Base-by-base conservation (phyloP, 1,284 basidiomycete genomes). In the Trametes sp. region DNA sequence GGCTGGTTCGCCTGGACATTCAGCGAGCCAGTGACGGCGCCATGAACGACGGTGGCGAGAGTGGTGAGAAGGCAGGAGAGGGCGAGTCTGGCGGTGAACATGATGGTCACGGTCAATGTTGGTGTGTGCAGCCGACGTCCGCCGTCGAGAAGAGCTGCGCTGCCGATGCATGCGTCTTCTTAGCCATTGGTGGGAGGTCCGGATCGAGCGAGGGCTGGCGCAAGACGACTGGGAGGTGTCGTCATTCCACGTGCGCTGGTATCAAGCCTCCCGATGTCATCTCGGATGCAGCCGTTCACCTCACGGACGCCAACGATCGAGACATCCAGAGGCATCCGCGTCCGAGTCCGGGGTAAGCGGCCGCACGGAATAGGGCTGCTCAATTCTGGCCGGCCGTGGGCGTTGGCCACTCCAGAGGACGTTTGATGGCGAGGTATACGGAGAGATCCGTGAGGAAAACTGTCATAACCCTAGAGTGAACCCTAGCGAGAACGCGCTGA, bases 1-100 rank as follows among this genome's bases (percentile, higher is more conserved):
- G 66, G 36, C 11, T 52, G 55, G 31, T 28, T 26, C 19, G 55
- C 33, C 52, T 81, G 76, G 57, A 76, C 70, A 55, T 56, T 62
- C 53, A 77, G 57, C 26, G 73, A 58, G 44, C 36, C 35, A 4
- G 38, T 28, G 29, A 46, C 48, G 0, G 49, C 45, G 29, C 51
- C 50, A 44, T 50, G 21, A 2, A 33, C 31, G 8, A 45, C 6
- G 11, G 51, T n/a, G 38, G 29, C 33, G 46, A 63, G 38, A 45
- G 38, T 29, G 2, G 44, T 24, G 5, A 67, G 51, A 14, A 26
- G 48, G 13, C 52, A 53, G 36, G 50, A 19, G 19, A 51, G 9
- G 16, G 31, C n/a, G 35, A 56, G 21, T 11, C n/a, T 64, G 41
- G 57, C 23, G 21, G 64, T 49, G 31, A 59, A 52, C 64, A 66